A percentile compares a stretch with the other conserved stretches of the same genome.
Evolutionary conservation across 208 protist genomes (phyloP).

Genomic region (Trypanosoma theileri): DNA sequence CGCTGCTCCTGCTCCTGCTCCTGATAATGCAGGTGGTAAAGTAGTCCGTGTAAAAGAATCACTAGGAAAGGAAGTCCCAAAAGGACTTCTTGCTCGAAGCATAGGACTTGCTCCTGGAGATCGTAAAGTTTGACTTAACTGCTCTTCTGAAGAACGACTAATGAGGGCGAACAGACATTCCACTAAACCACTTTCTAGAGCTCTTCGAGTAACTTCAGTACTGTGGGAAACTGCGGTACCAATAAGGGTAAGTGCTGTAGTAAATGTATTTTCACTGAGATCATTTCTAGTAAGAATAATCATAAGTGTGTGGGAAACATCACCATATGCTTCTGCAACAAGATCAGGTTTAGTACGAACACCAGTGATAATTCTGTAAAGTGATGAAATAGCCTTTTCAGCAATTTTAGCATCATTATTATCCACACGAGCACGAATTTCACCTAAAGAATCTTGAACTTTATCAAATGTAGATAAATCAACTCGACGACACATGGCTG

Average conservation of each 20-base stretch:
- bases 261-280: slow-evolving; percentile 48
- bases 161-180: slow-evolving; percentile 27
- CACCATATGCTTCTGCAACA: slow-evolving; percentile 60
- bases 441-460: slow-evolving; percentile 60
- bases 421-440: slow-evolving; percentile 64
- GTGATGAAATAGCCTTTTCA: slow-evolving; percentile 52
- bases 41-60: background rate
- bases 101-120: slow-evolving; percentile 1
- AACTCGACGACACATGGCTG: slow-evolving; percentile 68
- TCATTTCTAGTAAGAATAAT: slow-evolving; percentile 37
- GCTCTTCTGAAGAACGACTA: slow-evolving; percentile 13
- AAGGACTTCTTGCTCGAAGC: background rate
- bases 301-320: slow-evolving; percentile 41
- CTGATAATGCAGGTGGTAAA: background rate
- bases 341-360: slow-evolving; percentile 38
- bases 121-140: background rate
- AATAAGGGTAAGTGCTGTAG: slow-evolving; percentile 45
- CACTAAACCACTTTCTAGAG: slow-evolving; percentile 48
- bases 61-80: background rate
- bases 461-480: slow-evolving; percentile 45
- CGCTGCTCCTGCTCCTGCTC: background rate
- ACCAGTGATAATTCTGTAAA: slow-evolving; percentile 59
- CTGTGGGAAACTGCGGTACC: slow-evolving; percentile 43
- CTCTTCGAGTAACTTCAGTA: slow-evolving; percentile 34
- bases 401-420: slow-evolving; percentile 73